Percentiles rank a stretch among this genome's conserved stretches.
phyloP scores from a whole-genome alignment of 2,329 filamentous ascomycete genomes.

The Trichoderma sp. region DNA sequence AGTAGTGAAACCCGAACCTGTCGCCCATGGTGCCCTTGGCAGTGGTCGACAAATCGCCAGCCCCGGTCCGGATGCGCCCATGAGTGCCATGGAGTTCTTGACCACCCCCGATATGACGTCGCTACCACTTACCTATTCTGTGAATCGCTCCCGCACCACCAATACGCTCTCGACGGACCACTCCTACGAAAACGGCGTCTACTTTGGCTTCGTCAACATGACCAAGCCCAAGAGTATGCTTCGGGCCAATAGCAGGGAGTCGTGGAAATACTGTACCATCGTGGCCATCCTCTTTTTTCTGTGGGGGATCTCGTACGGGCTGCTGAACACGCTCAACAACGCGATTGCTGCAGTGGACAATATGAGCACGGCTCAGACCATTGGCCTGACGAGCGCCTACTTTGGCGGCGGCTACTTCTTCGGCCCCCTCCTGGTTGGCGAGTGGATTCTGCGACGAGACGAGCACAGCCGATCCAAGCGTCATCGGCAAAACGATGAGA shows the following conservation, averaged over 20 bases:
- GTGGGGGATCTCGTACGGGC: slow-evolving; percentile 88
- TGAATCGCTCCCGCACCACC: slow-evolving; percentile 35
- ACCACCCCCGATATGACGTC: slow-evolving; percentile 46
- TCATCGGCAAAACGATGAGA: slow-evolving; percentile 44
- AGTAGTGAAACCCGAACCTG: slow-evolving; percentile 34
- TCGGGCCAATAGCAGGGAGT: slow-evolving; percentile 63
- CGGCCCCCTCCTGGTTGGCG: slow-evolving; percentile 69
- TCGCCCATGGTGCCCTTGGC: slow-evolving; percentile 28
- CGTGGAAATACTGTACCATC: slow-evolving; percentile 69
- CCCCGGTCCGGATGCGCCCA: not conserved
- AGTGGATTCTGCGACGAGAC: slow-evolving; percentile 70
- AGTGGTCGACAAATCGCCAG: not conserved
- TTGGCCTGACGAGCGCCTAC: slow-evolving; percentile 71
- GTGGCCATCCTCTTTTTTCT: slow-evolving; percentile 83
- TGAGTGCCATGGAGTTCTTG: slow-evolving; percentile 50
- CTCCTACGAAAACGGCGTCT: slow-evolving; percentile 51
- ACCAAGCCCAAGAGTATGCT: slow-evolving; percentile 70
- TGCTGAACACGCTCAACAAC: slow-evolving; percentile 79
- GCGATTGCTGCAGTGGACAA: slow-evolving; percentile 65
- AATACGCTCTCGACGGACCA: slow-evolving; percentile 44
- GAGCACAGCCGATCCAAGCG: slow-evolving; percentile 56
- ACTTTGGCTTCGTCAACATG: slow-evolving; percentile 79
- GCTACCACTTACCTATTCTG: not conserved
- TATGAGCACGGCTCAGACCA: slow-evolving; percentile 63
- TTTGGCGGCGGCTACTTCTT: slow-evolving; percentile 71